Percentiles rank a stretch among this genome's conserved stretches.
Conservation (phyloP, 441 rosid species). For the Eutrema salsugineum region DNA sequence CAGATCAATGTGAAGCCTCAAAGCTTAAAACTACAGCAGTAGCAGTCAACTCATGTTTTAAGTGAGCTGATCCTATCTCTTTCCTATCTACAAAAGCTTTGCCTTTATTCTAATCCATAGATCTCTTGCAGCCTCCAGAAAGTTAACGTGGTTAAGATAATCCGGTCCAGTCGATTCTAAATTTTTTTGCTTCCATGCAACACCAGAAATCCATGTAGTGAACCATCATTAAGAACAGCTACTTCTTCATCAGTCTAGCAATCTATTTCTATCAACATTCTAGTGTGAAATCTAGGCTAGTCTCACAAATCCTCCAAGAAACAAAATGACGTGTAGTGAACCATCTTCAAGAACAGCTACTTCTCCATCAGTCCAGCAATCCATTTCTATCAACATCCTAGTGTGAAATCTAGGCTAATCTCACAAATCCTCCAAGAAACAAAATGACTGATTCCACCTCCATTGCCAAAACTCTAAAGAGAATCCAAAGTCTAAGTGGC, state of each 20-base stretch:
- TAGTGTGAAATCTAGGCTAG: conserved; percentile 8
- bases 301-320: conserved; percentile 1
- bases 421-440: background rate
- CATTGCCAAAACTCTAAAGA: background rate
- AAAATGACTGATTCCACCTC: background rate
- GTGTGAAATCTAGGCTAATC: conserved; percentile 2
- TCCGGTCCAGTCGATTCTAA: background rate
- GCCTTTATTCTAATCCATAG: background rate
- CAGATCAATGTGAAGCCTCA: background rate
- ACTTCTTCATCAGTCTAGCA: conserved; percentile 16
- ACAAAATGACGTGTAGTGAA: background rate
- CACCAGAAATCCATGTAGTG: conserved; percentile 11
- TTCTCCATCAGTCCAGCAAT: conserved; percentile 15
- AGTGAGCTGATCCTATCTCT: background rate
- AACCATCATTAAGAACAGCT: conserved; percentile 10
- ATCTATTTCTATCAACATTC: background rate
- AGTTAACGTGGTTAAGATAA: background rate
- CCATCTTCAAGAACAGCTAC: conserved; percentile 14
- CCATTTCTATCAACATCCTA: background rate
- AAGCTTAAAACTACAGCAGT: conserved; percentile 3
- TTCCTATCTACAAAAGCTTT: background rate
- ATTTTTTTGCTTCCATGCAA: background rate
- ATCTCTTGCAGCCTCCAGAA: conserved; percentile 14
- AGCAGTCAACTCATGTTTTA: background rate
- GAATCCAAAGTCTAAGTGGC: background rate